Percentiles rank a stretch among this genome's conserved stretches.
Evolutionary conservation across 805 yeast species (phyloP).

Genomic region (Scheffersomyces ergatensis): DNA sequence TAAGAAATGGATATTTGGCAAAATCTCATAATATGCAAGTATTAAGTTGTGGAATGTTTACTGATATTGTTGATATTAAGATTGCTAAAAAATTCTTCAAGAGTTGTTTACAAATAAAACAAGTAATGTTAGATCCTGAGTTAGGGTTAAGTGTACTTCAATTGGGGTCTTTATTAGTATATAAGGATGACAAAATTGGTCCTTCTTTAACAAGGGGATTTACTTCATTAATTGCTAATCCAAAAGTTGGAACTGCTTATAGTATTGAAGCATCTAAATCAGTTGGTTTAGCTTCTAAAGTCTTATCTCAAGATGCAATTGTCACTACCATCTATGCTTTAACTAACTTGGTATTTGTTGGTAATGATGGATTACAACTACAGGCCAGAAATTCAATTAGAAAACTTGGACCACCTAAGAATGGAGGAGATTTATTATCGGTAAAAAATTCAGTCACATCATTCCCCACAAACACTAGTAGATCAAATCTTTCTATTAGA

Average conservation of each 20-base stretch:
- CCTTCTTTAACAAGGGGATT: slow-evolving; percentile 41
- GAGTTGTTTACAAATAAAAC: slow-evolving; percentile 49
- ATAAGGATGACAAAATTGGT: slow-evolving; percentile 36
- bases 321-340: slow-evolving; percentile 83
- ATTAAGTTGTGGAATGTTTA: slow-evolving; percentile 53
- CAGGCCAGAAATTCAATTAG: slow-evolving; percentile 19
- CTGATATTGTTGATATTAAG: slow-evolving; percentile 44
- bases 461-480: slow-evolving; percentile 4
- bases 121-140: slow-evolving; percentile 50
- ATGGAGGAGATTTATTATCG: slow-evolving; percentile 1
- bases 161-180: slow-evolving; percentile 55
- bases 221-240: slow-evolving; percentile 56
- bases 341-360: slow-evolving; percentile 66
- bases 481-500: background rate
- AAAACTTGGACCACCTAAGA: slow-evolving; percentile 12
- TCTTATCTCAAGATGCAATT: slow-evolving; percentile 75
- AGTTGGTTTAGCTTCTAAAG: slow-evolving; percentile 65
- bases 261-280: slow-evolving; percentile 54
- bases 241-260: slow-evolving; percentile 43
- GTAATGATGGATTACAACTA: slow-evolving; percentile 36
- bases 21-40: slow-evolving; percentile 58
- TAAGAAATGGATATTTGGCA: slow-evolving; percentile 50
- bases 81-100: slow-evolving; percentile 46
- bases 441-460: slow-evolving; percentile 8
- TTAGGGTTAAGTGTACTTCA: slow-evolving; percentile 52